phyloP scores from a whole-genome alignment of 2,329 filamentous ascomycete genomes.

The Alternaria incomplexa region DNA sequence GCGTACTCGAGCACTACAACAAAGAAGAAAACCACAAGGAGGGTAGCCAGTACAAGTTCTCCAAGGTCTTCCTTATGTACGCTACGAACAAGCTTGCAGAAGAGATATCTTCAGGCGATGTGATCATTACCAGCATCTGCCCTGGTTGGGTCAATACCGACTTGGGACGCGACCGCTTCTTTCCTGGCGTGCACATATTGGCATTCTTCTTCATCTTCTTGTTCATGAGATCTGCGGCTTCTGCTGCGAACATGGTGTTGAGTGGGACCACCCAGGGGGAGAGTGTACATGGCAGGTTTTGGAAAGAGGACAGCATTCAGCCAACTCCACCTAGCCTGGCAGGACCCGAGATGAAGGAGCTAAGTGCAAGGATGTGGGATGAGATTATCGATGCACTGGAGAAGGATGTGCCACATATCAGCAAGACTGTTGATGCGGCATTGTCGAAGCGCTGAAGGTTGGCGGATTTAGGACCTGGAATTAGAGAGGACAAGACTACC shows the following conservation, averaged over 20 bases:
- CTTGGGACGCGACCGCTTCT: slow-evolving; percentile 40
- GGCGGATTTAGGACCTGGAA: neutral
- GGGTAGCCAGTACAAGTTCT: slow-evolving; percentile 36
- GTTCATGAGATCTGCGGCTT: slow-evolving; percentile 32
- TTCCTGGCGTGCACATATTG: slow-evolving; percentile 33
- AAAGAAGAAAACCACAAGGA: slow-evolving; percentile 32
- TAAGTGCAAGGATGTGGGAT: slow-evolving; percentile 38
- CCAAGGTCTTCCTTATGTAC: slow-evolving; percentile 47
- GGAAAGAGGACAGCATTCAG: slow-evolving; percentile 42
- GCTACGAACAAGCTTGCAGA: slow-evolving; percentile 36
- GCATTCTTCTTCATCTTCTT: slow-evolving; percentile 26
- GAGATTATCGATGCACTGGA: slow-evolving; percentile 43
- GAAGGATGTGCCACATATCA: slow-evolving; percentile 34
- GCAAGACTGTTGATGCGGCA: slow-evolving; percentile 12
- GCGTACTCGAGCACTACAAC: slow-evolving; percentile 42
- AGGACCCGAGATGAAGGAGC: slow-evolving; percentile 40
- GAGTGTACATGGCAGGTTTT: slow-evolving; percentile 43
- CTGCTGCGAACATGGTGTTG: slow-evolving; percentile 41
- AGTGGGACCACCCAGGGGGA: slow-evolving; percentile 45
- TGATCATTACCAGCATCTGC: slow-evolving; percentile 47
- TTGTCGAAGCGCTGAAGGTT: neutral
- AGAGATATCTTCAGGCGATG: slow-evolving; percentile 33
- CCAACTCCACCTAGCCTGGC: slow-evolving; percentile 36
- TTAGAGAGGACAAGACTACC: neutral
- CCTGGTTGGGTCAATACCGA: slow-evolving; percentile 40